Conservation (phyloP, 164 flowering plant genomes). For the Euptelea pleiosperma region DNA sequence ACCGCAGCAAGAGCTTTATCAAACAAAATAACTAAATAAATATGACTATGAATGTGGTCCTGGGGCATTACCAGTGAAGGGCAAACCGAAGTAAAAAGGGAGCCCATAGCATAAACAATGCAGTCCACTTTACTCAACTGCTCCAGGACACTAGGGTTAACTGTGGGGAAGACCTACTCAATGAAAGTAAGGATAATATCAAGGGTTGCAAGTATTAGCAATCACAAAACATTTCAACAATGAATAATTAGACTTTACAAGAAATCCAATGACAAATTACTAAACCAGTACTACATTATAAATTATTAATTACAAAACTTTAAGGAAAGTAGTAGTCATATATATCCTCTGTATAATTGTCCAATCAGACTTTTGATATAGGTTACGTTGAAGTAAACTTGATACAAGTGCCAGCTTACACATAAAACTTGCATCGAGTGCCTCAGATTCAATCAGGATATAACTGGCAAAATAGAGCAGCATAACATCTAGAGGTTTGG, state of each 20-base stretch:
- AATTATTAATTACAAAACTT: too few relatives aligned
- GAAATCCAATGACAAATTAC: neutral
- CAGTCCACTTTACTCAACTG: conserved; percentile 75
- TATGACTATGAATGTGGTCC: neutral
- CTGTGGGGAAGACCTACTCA: conserved; percentile 74
- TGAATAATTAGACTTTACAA: neutral
- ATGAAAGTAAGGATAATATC: conserved; percentile 5
- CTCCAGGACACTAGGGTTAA: conserved; percentile 69
- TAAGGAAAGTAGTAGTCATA: too few relatives aligned
- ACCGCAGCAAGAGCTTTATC: neutral
- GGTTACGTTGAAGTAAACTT: too few relatives aligned
- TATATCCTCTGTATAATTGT: too few relatives aligned
- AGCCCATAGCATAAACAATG: conserved; percentile 93
- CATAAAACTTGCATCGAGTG: too few relatives aligned
- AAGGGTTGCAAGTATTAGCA: neutral
- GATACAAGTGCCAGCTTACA: too few relatives aligned
- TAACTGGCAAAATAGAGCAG: too few relatives aligned
- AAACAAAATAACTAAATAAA: neutral
- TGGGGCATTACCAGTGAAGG: conserved; percentile 75
- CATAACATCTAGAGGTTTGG: too few relatives aligned
- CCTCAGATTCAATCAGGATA: too few relatives aligned
- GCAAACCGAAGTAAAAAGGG: conserved; percentile 90
- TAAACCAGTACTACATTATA: too few relatives aligned
- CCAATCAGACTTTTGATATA: too few relatives aligned
- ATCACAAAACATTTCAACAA: neutral